Evolutionary conservation across 78 protist genomes (phyloP).

Genomic region (Neovahlkampfia damariscottae): DNA sequence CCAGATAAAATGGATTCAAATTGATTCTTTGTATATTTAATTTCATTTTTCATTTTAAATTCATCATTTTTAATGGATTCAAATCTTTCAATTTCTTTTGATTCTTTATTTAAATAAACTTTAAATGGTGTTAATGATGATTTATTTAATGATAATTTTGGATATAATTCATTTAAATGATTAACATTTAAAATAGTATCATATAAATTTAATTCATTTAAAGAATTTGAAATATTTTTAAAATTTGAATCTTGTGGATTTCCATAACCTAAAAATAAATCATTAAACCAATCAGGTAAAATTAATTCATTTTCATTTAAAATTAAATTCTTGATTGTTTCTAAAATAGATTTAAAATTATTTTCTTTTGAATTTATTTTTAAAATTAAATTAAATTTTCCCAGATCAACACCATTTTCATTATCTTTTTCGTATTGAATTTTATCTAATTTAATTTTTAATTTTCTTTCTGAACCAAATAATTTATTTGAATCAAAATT

Average conservation of each 20-base stretch:
- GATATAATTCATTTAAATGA: not conserved
- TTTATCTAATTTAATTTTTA: not conserved
- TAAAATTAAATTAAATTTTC: conserved; percentile 63
- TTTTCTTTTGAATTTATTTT: conserved; percentile 75
- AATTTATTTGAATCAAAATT: not conserved
- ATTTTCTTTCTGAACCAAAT: not conserved
- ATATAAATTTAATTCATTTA: not conserved
- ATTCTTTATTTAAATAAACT: too few species aligned
- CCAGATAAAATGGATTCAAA: too few species aligned
- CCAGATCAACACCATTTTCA: conserved; percentile 5
- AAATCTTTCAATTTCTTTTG: too few species aligned
- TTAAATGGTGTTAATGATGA: too few species aligned
- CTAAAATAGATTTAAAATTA: conserved; percentile 76
- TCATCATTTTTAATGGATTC: conserved; percentile 2
- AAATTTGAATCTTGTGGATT: conserved; percentile 23
- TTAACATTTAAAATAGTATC: not conserved
- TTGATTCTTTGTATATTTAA: too few species aligned
- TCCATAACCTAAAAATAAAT: conserved; percentile 72
- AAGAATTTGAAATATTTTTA: not conserved
- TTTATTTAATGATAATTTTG: not conserved
- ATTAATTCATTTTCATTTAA: conserved; percentile 7
- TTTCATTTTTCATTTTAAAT: conserved; percentile 7
- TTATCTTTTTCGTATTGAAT: not conserved
- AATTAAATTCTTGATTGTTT: conserved; percentile 67
- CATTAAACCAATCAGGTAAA: conserved; percentile 84